Conservation (phyloP, 108 stramenopile genomes). For the Skeletonema costatum region DNA sequence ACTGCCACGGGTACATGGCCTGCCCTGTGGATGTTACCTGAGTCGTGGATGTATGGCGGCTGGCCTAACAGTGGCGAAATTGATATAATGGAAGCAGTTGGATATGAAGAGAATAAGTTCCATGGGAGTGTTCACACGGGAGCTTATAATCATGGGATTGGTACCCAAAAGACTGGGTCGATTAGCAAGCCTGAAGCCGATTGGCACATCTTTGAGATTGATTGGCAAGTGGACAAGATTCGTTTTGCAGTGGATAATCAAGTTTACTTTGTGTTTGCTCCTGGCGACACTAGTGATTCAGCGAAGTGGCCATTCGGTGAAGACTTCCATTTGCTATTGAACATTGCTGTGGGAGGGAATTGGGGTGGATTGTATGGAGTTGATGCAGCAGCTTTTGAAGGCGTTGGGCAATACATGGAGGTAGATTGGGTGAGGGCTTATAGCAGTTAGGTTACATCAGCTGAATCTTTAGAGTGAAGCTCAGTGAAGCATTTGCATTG, state of each 20-base stretch:
- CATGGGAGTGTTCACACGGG: constrained; percentile 36
- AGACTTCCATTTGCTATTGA: constrained; percentile 41
- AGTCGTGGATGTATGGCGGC: constrained; percentile 18
- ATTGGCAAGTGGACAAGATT: constrained; percentile 32
- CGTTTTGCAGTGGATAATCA: constrained; percentile 34
- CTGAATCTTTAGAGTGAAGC: too few relatives aligned
- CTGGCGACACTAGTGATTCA: background rate
- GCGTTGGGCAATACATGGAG: constrained; percentile 27
- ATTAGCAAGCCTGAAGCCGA: constrained; percentile 15
- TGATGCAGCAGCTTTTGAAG: constrained; percentile 19
- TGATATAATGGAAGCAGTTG: constrained; percentile 53
- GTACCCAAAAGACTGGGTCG: constrained; percentile 24
- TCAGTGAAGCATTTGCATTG: too few relatives aligned
- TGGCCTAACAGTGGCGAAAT: constrained; percentile 56
- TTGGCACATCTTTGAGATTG: constrained; percentile 40
- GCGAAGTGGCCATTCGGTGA: constrained; percentile 46
- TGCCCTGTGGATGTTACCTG: constrained; percentile 50
- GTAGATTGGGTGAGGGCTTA: constrained; percentile 42
- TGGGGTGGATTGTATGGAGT: constrained; percentile 40
- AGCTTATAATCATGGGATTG: constrained; percentile 4
- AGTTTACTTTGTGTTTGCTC: constrained; percentile 23
- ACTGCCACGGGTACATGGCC: constrained; percentile 37
- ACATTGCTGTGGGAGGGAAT: constrained; percentile 50
- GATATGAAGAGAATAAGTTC: constrained; percentile 27
- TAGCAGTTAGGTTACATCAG: background rate